Conservation (phyloP, 345 rosid species). For the Bretschneidera sinensis region DNA sequence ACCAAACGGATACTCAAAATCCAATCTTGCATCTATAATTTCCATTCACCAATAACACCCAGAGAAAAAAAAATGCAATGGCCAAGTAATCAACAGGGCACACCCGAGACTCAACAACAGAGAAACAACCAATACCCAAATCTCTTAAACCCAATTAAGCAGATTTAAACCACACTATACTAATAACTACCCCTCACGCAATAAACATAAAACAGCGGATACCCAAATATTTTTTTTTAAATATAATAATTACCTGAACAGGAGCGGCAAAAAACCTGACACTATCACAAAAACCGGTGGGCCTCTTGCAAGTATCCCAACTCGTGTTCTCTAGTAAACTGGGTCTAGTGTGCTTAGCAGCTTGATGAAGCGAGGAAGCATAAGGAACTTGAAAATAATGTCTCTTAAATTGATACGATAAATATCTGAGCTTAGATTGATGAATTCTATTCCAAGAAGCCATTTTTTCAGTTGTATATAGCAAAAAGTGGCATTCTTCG, state of each 20-base stretch:
- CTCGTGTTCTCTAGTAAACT: conserved; percentile 9
- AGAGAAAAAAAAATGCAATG: neutral
- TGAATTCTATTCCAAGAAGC: conserved; percentile 36
- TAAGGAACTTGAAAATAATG: conserved; percentile 21
- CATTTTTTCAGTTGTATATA: conserved; percentile 22
- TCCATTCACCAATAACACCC: neutral
- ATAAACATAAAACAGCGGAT: no score
- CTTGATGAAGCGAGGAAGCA: conserved; percentile 10
- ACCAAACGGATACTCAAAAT: neutral
- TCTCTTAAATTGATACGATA: conserved; percentile 27
- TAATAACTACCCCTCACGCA: no score
- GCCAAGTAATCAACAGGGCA: neutral
- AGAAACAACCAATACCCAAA: conserved; percentile 10
- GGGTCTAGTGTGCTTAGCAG: conserved; percentile 7
- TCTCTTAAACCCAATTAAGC: neutral
- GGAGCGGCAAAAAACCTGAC: conserved; percentile 49
- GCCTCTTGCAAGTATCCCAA: conserved; percentile 13
- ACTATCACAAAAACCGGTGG: conserved; percentile 22
- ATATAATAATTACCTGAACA: conserved; percentile 37
- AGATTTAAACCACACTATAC: no score
- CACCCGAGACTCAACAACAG: neutral
- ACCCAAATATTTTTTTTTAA: no score
- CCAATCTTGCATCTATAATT: neutral
- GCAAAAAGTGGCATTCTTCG: conserved; percentile 9
- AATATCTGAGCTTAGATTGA: conserved; percentile 26